Evolutionary conservation across 2,329 filamentous ascomycete species (phyloP).

Genomic region (Intubia oerlemansii): DNA sequence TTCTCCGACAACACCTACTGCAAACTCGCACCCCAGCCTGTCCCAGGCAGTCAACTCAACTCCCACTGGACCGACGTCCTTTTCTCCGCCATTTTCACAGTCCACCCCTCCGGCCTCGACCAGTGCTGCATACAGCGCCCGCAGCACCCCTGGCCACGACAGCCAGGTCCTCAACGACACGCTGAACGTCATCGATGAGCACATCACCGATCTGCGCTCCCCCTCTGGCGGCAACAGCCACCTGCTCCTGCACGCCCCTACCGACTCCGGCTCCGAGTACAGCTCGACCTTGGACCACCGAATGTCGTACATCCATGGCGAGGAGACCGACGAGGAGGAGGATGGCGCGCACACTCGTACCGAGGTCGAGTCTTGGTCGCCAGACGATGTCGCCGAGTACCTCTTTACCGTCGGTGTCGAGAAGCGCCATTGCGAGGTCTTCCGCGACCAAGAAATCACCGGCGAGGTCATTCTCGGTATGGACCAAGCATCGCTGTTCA

Average conservation of each 20-base stretch:
- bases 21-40: conserved; percentile 11
- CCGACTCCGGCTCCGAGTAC: conserved; percentile 78
- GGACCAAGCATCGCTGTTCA: conserved; percentile 86
- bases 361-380: conserved; percentile 63
- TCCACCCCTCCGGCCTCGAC: conserved; percentile 5
- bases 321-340: conserved; percentile 90
- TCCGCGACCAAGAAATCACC: conserved; percentile 85
- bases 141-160: conserved; percentile 21
- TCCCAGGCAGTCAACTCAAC: not conserved
- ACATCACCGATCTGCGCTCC: conserved; percentile 67
- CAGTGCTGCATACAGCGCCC: conserved; percentile 15
- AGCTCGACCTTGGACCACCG: conserved; percentile 58
- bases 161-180: conserved; percentile 85
- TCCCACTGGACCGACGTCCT: not conserved
- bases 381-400: conserved; percentile 71
- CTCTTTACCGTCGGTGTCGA: conserved; percentile 73
- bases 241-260: conserved; percentile 30
- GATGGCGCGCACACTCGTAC: conserved; percentile 41
- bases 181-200: conserved; percentile 87
- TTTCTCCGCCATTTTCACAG: conserved; percentile 8
- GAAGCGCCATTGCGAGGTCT: conserved; percentile 78
- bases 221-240: conserved; percentile 24
- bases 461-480: conserved; percentile 85
- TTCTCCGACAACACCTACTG: conserved; percentile 8
- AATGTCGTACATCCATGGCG: conserved; percentile 78